Evolutionary conservation across 2,329 filamentous ascomycete species (phyloP), one percentile per base, ranked within the genome.

Genomic region (Cordyceps cicadae): DNA sequence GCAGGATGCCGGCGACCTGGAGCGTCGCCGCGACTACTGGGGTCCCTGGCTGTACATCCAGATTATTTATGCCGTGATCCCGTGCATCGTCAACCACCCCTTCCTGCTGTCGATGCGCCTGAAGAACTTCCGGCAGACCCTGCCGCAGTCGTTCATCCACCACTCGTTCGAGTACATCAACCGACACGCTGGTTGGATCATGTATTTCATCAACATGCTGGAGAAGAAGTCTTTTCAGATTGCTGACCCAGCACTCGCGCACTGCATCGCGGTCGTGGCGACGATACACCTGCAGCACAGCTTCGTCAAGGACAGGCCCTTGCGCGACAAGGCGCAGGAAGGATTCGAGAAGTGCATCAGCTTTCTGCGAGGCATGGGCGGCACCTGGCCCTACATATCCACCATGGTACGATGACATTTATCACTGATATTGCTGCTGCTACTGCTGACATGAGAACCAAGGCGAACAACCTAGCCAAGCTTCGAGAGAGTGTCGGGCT

Each of bases 261-360:
- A 82, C 48, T 79, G 79, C 59, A 79, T 78, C 3, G 79, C 77
- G 0, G 76, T 82, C 2, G 77, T 81, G 3, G 79, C 79, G 0
- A 82, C 79, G 2, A 81, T 82, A 41, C 79, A 80, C 63, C 66
- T 82, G 2, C 80, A 82, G 63, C 75, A 81, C 39, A 81, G 79
- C 62, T 82, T 80, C 59, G 77, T 78, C 2, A 51, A 67, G 19
- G 67, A 70, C 39, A 29, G 39, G 2, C 7, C 55, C 1, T 62
- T 70, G 1, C 52, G 65, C 1, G 62, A 66, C 3, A 69, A 67
- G 34, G 66, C 69, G 1, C 63, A 69, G 11, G 26, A 63, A 1
- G 69, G 67, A 0, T 69, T 68, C 34, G 67, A 70, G 1, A 70
- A 67, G 19, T 71, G 69, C 37, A 62, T 70, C 37, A 51, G 54